A percentile compares a stretch with the other conserved stretches of the same genome.
These are phyloP conservation scores for Pythium periplocum DNA, from an alignment of 352 stramenopile genomes.

Conservation along the genomic window DNA sequence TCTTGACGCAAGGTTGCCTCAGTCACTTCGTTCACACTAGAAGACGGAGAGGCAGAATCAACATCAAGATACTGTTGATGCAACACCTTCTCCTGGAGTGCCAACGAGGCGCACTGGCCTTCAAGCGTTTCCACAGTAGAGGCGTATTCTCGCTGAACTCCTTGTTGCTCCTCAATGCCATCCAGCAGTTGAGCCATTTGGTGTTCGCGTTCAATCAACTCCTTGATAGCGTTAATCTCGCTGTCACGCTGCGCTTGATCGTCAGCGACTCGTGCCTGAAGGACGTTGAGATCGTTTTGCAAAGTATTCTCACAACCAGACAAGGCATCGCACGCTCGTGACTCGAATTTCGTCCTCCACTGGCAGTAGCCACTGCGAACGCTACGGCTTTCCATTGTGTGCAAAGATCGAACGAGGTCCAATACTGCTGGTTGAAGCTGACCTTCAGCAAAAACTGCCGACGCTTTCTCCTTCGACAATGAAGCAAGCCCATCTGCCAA, in stretches of 20 bases:
- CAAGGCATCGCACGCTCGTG: conserved; percentile 35
- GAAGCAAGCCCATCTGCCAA: conserved; percentile 40
- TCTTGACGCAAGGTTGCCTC: conserved; percentile 8
- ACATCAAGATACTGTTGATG: conserved; percentile 32
- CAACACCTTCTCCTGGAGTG: conserved; percentile 61
- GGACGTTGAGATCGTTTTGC: conserved; percentile 30
- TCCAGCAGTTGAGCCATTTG: conserved; percentile 66
- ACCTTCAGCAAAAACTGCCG: conserved; percentile 33
- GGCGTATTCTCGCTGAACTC: conserved; percentile 53
- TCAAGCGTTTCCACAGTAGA: conserved; percentile 50
- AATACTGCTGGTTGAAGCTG: conserved; percentile 24
- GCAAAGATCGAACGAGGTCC: conserved; percentile 40
- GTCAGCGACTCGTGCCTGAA: conserved; percentile 34
- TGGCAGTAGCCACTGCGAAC: conserved; percentile 58
- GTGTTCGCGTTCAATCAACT: conserved; percentile 66
- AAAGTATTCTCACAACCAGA: conserved; percentile 28
- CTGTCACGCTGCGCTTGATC: conserved; percentile 38
- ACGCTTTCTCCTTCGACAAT: conserved; percentile 39
- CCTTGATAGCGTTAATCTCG: conserved; percentile 50
- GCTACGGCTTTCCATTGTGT: conserved; percentile 35
- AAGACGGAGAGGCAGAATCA: neutral
- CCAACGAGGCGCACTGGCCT: conserved; percentile 49
- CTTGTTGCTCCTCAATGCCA: conserved; percentile 75
- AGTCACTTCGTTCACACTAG: neutral
- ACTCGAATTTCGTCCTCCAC: conserved; percentile 57